These are phyloP conservation scores for Fusarium incarnatum DNA, from an alignment of 2,329 filamentous ascomycete genomes.

Conservation along the genomic window DNA sequence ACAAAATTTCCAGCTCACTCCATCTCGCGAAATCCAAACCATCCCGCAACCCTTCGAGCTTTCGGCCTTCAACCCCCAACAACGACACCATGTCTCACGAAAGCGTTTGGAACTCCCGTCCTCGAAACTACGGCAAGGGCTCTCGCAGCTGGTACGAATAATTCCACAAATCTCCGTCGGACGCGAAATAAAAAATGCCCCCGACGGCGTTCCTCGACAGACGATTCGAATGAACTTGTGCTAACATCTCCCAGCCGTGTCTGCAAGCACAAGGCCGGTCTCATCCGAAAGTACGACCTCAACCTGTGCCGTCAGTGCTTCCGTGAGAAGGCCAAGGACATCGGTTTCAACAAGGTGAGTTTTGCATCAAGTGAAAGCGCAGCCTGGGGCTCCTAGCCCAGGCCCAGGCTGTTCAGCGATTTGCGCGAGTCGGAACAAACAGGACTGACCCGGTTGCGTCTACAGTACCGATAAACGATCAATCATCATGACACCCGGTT, in stretches of 20 bases:
- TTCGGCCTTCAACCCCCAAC: constrained; percentile 48
- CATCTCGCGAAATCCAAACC: constrained; percentile 50
- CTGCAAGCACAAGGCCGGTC: constrained; percentile 95
- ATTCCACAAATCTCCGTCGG: constrained; percentile 5
- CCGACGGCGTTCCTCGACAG: constrained; percentile 1
- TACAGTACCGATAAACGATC: constrained; percentile 55
- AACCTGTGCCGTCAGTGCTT: constrained; percentile 87
- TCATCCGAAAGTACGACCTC: constrained; percentile 99
- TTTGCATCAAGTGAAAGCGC: constrained; percentile 15
- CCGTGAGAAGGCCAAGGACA: constrained; percentile 78
- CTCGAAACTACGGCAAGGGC: constrained; percentile 97
- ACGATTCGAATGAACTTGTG: constrained; percentile 23
- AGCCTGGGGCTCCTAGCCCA: not conserved
- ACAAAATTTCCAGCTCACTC: constrained; percentile 55
- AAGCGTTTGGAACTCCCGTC: constrained; percentile 99
- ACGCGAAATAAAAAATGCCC: constrained; percentile 10
- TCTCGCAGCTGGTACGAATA: constrained; percentile 85
- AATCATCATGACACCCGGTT: constrained; percentile 39
- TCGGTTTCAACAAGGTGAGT: constrained; percentile 78
- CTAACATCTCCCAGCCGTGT: constrained; percentile 64
- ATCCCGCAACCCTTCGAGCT: constrained; percentile 47
- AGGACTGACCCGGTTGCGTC: constrained; percentile 33
- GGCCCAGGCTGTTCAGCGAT: not conserved
- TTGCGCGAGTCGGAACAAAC: not conserved
- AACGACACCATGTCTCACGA: constrained; percentile 77